phyloP scores from a whole-genome alignment of 2,329 filamentous ascomycete genomes.

The Trichophyton simii region DNA sequence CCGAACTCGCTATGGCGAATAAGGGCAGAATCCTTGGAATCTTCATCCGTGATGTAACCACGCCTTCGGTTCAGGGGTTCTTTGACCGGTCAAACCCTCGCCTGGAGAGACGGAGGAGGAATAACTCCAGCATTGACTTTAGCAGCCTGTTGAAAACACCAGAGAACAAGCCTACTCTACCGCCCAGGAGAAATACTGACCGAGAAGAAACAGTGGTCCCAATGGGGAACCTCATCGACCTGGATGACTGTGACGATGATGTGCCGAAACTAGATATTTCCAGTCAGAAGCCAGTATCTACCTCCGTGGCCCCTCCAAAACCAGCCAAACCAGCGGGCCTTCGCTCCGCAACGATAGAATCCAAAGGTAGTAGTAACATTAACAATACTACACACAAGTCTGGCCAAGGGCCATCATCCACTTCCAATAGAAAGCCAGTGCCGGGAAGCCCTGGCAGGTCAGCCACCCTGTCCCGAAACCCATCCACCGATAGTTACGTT shows the following conservation, averaged over 20 bases:
- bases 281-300: constrained; percentile 9
- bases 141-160: constrained; percentile 19
- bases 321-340: constrained; percentile 33
- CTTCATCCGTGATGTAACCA: constrained; percentile 94
- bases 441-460: constrained; percentile 13
- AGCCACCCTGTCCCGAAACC: constrained; percentile 4
- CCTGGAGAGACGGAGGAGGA: constrained; percentile 18
- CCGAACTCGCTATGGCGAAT: constrained; percentile 74
- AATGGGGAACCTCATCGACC: constrained; percentile 29
- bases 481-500: constrained; percentile 11
- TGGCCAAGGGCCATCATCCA: neutral
- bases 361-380: constrained; percentile 4
- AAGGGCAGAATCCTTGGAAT: constrained; percentile 72
- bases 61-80: constrained; percentile 57
- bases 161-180: constrained; percentile 27
- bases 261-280: constrained; percentile 14
- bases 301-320: constrained; percentile 25
- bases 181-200: constrained; percentile 25
- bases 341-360: constrained; percentile 9
- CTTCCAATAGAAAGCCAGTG: constrained; percentile 13
- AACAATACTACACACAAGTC: neutral
- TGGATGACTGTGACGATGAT: constrained; percentile 18
- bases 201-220: constrained; percentile 12
- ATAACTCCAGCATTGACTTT: constrained; percentile 18
- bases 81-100: constrained; percentile 54